phyloP scores from a whole-genome alignment of 345 rosid genomes.

The Populus simonii region DNA sequence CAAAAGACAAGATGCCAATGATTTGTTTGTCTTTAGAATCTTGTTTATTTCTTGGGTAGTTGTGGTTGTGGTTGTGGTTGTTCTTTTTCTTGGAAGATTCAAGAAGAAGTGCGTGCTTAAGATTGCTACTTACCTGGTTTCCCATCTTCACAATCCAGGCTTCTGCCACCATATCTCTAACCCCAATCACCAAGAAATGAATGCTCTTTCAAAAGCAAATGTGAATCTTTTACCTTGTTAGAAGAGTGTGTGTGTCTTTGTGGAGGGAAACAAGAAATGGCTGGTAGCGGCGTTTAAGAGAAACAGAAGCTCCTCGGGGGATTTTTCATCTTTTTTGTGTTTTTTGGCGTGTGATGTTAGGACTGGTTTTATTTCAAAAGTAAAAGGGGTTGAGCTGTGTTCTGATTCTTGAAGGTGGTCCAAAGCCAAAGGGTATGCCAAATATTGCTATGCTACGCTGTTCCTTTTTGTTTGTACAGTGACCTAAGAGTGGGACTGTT shows the following conservation, averaged over 20 bases:
- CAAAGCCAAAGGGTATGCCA: neutral
- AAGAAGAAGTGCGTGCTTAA: conserved; percentile 73
- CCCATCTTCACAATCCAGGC: conserved; percentile 95
- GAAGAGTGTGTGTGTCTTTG: neutral
- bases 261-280: neutral
- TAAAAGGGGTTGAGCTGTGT: neutral
- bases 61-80: neutral
- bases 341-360: too few relatives aligned
- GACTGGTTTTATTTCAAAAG: neutral
- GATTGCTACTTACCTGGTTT: conserved; percentile 89
- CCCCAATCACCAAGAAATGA: neutral
- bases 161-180: conserved; percentile 79
- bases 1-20: conserved; percentile 85
- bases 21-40: conserved; percentile 48
- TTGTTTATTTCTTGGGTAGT: conserved; percentile 15
- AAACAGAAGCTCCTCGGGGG: neutral
- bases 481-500: neutral
- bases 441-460: neutral
- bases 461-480: neutral
- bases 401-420: neutral
- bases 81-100: conserved; percentile 44
- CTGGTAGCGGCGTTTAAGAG: neutral
- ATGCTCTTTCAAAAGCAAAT: neutral
- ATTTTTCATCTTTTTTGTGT: too few relatives aligned
- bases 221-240: neutral